A percentile compares a stretch with the other conserved stretches of the same genome.
phyloP scores from a whole-genome alignment of 2,329 filamentous ascomycete genomes.

The Penicillium sp. region DNA sequence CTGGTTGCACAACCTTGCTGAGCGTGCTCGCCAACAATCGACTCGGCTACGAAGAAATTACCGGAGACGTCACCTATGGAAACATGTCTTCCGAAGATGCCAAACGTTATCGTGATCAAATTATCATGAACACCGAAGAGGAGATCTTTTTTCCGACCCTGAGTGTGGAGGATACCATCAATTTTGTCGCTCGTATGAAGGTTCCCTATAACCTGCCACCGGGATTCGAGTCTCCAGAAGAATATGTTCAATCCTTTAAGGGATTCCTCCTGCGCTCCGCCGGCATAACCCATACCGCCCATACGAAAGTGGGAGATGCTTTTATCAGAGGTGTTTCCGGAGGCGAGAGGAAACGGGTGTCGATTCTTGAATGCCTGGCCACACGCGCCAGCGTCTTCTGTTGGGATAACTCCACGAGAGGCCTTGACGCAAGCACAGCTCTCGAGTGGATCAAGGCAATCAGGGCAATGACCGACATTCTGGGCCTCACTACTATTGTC shows the following conservation, averaged over 20 bases:
- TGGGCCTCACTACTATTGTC: not conserved
- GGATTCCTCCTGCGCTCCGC: not conserved
- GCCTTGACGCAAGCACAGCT: not conserved
- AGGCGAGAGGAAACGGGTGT: slow-evolving; percentile 2
- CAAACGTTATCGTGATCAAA: slow-evolving; percentile 53
- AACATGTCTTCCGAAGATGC: slow-evolving; percentile 41
- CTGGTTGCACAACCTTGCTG: slow-evolving; percentile 66
- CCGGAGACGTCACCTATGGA: slow-evolving; percentile 59
- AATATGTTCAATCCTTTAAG: not conserved
- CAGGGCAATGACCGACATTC: not conserved
- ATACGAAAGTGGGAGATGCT: not conserved
- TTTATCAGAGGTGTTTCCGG: not conserved
- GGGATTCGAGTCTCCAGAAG: not conserved
- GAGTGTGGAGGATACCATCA: slow-evolving; percentile 51
- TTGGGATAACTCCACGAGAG: not conserved
- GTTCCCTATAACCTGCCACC: not conserved
- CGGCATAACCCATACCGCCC: not conserved
- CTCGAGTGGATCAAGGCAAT: not conserved
- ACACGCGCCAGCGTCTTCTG: not conserved
- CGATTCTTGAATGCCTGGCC: not conserved
- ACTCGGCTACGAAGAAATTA: slow-evolving; percentile 55
- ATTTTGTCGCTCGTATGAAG: slow-evolving; percentile 54
- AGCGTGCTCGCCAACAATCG: slow-evolving; percentile 65
- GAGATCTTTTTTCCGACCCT: slow-evolving; percentile 51
- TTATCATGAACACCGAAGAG: slow-evolving; percentile 56